Base-by-base conservation (phyloP, 2,329 filamentous ascomycete species). In the Fusarium sp. region DNA sequence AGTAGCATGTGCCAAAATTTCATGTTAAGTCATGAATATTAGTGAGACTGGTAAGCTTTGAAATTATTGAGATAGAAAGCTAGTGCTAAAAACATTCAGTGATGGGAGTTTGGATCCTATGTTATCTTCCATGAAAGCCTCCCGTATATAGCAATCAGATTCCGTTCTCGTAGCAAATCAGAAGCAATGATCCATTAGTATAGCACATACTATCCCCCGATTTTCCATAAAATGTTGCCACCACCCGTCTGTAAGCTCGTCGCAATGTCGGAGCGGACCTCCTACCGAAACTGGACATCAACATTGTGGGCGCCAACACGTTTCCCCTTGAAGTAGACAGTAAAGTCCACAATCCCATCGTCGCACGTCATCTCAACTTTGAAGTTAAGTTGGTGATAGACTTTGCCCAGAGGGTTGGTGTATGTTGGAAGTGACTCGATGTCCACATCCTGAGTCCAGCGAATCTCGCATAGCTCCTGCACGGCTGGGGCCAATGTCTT, bases 261-360 rank as follows among this genome's bases (percentile, higher is more conserved):
- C 3, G 15, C 32, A 15, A 15, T 42, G 11, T 34, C 38, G n/a
- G 38, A 24, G 7, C 28, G 11, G 2, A 43, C 12, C 3, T 2
- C 7, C 65, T 23, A 70, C 10, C 46, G 11, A 23, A 74, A 77
- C 0, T 69, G 26, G 2, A 77, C 65, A 0, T 61, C 40, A 1
- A 77, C 45, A 15, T 71, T 67, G 17, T 61, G 49, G 0, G 50
- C 55, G 0, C 62, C 73, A 0, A 76, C 57, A 1, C 47, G 58
- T 4, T 66, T 51, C 0, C 59, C 68, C 1, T 68, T 2, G 1
- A 67, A 49, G 3, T 61, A 55, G 3, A 75, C 14, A 0, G 60
- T 39, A 14, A 77, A 75, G 32, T 76, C 73, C 3, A 71, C 38
- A 0, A 42, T 70, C 1, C 56, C 63, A 1, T 62, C 73, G 0